Conservation (phyloP, 768 basidiomycete genomes). For the Asterophora parasitica region DNA sequence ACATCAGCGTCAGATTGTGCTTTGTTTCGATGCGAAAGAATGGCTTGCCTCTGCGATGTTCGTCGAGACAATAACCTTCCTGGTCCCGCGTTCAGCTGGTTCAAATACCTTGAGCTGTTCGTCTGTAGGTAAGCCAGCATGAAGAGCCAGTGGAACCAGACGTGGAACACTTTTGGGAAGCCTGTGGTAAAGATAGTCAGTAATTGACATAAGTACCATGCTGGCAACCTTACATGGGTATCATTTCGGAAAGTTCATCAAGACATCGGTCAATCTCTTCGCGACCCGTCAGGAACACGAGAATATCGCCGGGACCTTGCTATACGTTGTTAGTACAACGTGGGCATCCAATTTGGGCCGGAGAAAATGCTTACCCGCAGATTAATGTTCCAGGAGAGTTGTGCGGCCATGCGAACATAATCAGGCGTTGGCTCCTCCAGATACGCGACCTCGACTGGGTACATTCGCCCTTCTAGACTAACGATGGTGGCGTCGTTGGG, state of each 20-base stretch:
- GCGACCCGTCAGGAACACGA: conserved; percentile 91
- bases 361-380: conserved; percentile 50
- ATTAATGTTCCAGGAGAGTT: conserved; percentile 80
- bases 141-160: conserved; percentile 69
- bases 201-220: neutral
- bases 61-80: conserved; percentile 90
- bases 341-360: neutral
- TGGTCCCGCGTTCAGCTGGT: conserved; percentile 61
- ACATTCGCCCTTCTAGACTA: conserved; percentile 90
- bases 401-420: conserved; percentile 78
- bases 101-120: conserved; percentile 89
- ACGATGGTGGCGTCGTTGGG: conserved; percentile 75
- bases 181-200: conserved; percentile 23
- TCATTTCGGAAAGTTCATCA: conserved; percentile 72
- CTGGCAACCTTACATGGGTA: conserved; percentile 51
- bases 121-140: conserved; percentile 83
- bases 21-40: neutral
- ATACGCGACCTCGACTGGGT: conserved; percentile 92
- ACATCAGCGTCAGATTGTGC: neutral
- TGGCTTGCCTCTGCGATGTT: conserved; percentile 86
- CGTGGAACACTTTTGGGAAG: conserved; percentile 51
- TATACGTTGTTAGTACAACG: conserved; percentile 25
- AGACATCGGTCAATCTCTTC: conserved; percentile 94
- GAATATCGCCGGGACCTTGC: conserved; percentile 84
- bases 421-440: conserved; percentile 71